These are phyloP conservation scores for Tulasnella calospora DNA, from an alignment of 768 basidiomycete genomes.

Conservation along the genomic window DNA sequence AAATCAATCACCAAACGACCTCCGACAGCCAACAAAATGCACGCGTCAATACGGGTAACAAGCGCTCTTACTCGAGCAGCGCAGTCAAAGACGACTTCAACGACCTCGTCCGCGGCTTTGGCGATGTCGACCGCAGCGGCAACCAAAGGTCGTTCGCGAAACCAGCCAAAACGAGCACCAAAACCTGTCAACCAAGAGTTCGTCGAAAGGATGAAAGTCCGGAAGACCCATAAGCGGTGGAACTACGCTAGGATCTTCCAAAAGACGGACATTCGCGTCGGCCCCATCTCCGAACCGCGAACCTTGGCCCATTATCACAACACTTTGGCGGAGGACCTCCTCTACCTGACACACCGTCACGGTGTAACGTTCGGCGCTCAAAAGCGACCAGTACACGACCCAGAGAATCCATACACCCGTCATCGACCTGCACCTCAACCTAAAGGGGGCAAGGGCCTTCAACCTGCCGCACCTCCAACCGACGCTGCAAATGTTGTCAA, in stretches of 20 bases:
- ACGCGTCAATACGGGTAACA: constrained; percentile 11
- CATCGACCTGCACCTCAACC: constrained; percentile 66
- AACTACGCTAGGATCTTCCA: constrained; percentile 27
- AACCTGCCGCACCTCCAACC: constrained; percentile 48
- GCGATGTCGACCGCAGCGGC: constrained; percentile 12
- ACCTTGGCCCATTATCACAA: constrained; percentile 78
- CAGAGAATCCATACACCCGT: constrained; percentile 74
- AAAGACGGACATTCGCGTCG: constrained; percentile 35
- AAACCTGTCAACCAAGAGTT: constrained; percentile 19
- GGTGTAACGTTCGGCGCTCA: constrained; percentile 31
- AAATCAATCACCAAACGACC: constrained; percentile 15
- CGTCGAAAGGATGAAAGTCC: background rate
- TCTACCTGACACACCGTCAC: constrained; percentile 94
- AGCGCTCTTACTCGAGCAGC: constrained; percentile 12
- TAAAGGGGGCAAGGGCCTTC: constrained; percentile 62
- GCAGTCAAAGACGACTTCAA: background rate
- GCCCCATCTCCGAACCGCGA: constrained; percentile 47
- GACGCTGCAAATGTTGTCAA: constrained; percentile 62
- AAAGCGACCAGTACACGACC: constrained; percentile 47
- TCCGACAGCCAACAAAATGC: constrained; percentile 12
- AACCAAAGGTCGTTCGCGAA: constrained; percentile 6
- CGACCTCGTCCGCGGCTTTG: constrained; percentile 2
- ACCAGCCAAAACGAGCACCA: constrained; percentile 15
- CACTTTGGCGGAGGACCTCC: constrained; percentile 77
- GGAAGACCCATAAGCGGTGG: constrained; percentile 23